A percentile compares a stretch with the other conserved stretches of the same genome.
Evolutionary conservation across 768 basidiomycete genomes (phyloP).

Genomic region (Ramaria rubella): DNA sequence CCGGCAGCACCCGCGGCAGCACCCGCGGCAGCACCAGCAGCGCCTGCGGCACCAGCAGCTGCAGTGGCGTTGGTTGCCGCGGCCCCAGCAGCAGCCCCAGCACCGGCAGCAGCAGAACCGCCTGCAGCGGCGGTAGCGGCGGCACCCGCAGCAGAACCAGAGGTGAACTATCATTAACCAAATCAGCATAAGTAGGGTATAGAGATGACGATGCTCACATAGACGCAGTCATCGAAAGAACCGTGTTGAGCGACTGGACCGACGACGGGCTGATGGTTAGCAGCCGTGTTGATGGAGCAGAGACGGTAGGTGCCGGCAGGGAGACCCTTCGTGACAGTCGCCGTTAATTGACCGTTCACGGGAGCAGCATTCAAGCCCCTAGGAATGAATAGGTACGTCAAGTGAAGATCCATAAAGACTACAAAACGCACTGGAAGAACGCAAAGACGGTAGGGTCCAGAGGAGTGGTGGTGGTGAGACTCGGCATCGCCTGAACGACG

Average conservation of each 20-base stretch:
- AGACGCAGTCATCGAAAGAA: constrained; percentile 50
- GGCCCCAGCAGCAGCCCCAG: constrained; percentile 9
- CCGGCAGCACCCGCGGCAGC: constrained; percentile 5
- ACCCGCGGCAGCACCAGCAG: constrained; percentile 1
- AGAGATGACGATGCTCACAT: constrained; percentile 34
- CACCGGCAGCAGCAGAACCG: constrained; percentile 12
- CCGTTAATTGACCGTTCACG: constrained; percentile 39
- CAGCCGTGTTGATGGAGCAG: constrained; percentile 47
- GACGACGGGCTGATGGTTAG: constrained; percentile 55
- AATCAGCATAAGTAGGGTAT: constrained; percentile 8
- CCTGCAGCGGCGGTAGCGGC: constrained; percentile 10
- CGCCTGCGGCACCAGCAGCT: constrained; percentile 8
- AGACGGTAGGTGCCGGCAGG: constrained; percentile 54
- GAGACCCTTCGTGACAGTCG: constrained; percentile 47
- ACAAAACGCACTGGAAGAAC: constrained; percentile 41
- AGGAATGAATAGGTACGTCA: neutral
- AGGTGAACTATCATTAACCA: constrained; percentile 27
- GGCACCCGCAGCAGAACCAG: constrained; percentile 18
- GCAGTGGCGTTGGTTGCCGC: constrained; percentile 13
- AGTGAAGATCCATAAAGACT: neutral
- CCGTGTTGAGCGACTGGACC: constrained; percentile 59
- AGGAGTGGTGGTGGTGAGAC: constrained; percentile 38
- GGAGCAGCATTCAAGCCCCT: constrained; percentile 41
- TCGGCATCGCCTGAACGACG: constrained; percentile 43
- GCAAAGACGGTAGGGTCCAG: constrained; percentile 46